Percentiles rank a stretch among this genome's conserved stretches.
phyloP scores from a whole-genome alignment of 2,329 filamentous ascomycete genomes.

The Fusarium sororula region DNA sequence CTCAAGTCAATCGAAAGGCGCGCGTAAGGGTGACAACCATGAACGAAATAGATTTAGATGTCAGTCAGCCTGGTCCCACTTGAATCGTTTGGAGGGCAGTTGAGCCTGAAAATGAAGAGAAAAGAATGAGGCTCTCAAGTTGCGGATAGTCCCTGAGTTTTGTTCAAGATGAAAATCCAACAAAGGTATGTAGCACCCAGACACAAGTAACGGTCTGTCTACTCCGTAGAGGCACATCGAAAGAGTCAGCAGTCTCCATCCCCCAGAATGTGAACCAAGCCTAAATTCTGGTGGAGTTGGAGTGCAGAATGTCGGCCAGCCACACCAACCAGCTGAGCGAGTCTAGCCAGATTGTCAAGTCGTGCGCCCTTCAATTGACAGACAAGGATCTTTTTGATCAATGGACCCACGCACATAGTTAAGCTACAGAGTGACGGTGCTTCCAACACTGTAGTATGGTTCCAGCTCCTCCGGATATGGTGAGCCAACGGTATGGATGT shows the following conservation, averaged over 20 bases:
- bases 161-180: constrained; percentile 34
- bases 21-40: constrained; percentile 25
- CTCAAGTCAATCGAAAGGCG: constrained; percentile 39
- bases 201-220: constrained; percentile 16
- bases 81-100: constrained; percentile 5
- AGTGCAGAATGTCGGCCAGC: constrained; percentile 30
- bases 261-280: constrained; percentile 14
- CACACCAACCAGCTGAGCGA: constrained; percentile 30
- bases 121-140: constrained; percentile 13
- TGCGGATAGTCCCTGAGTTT: constrained; percentile 36
- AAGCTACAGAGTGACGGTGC: constrained; percentile 16
- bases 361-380: constrained; percentile 45
- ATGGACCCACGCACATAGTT: constrained; percentile 21
- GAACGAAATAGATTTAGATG: constrained; percentile 5
- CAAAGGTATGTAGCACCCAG: neutral
- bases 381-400: constrained; percentile 33
- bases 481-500: neutral
- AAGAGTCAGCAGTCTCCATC: constrained; percentile 27
- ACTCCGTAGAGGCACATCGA: neutral
- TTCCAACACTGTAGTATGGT: constrained; percentile 28
- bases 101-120: constrained; percentile 18
- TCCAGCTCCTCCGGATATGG: neutral
- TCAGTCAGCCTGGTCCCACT: constrained; percentile 20
- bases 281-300: constrained; percentile 21
- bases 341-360: constrained; percentile 41